Percentiles rank a stretch among this genome's conserved stretches.
These are phyloP conservation scores for Lactarius deliciosus DNA, from an alignment of 768 basidiomycete species.

Conservation along the genomic window DNA sequence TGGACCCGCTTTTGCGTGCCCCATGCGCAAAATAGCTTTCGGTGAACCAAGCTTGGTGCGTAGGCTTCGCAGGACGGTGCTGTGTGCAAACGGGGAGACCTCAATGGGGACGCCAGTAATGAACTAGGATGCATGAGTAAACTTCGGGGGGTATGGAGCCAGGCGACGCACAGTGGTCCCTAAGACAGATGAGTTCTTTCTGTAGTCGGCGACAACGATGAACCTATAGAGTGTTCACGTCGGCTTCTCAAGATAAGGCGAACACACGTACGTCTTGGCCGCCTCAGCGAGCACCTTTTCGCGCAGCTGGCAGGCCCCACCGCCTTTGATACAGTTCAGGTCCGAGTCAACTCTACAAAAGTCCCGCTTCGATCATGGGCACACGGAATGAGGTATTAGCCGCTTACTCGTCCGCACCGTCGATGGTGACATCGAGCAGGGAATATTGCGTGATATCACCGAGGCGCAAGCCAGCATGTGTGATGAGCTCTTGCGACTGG, in stretches of 20 bases:
- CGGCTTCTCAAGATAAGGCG: background rate
- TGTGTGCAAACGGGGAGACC: constrained; percentile 95
- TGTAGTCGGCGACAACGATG: constrained; percentile 90
- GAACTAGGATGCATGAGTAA: constrained; percentile 51
- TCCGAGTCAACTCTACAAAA: constrained; percentile 72
- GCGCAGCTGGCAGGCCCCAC: constrained; percentile 92
- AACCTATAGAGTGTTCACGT: constrained; percentile 49
- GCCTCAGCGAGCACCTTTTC: constrained; percentile 99
- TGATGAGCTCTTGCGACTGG: constrained; percentile 94
- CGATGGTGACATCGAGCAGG: constrained; percentile 92
- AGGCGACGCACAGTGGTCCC: constrained; percentile 70
- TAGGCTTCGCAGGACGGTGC: constrained; percentile 75
- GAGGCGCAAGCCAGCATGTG: constrained; percentile 68
- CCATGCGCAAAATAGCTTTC: constrained; percentile 86
- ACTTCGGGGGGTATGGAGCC: background rate
- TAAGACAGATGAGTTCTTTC: constrained; percentile 84
- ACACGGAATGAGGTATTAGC: background rate
- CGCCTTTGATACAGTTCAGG: constrained; percentile 95
- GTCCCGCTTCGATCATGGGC: background rate
- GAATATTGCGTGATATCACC: constrained; percentile 91
- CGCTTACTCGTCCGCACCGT: constrained; percentile 93
- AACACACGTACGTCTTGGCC: constrained; percentile 65
- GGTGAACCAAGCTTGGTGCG: constrained; percentile 58
- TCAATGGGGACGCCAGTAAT: constrained; percentile 91
- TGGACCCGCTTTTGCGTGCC: constrained; percentile 88